phyloP scores from a whole-genome alignment of 768 basidiomycete genomes.

The Austroboletus eburneus region DNA sequence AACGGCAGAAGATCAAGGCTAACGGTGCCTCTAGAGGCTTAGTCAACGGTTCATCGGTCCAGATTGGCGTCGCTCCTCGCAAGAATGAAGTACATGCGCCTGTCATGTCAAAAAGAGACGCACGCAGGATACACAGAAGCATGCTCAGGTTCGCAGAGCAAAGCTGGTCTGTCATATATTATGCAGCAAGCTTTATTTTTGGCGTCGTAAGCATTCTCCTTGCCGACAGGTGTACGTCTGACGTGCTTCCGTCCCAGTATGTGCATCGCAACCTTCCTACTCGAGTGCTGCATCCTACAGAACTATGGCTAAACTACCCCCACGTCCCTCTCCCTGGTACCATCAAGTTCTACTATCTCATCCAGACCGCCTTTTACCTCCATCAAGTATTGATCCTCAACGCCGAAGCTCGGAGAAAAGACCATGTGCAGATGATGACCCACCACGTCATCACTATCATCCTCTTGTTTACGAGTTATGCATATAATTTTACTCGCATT shows the following conservation, averaged over 20 bases:
- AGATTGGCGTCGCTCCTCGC: conserved; percentile 31
- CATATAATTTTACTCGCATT: conserved; percentile 79
- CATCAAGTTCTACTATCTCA: conserved; percentile 87
- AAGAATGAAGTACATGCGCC: conserved; percentile 21
- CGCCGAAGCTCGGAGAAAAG: conserved; percentile 87
- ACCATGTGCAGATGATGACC: conserved; percentile 93
- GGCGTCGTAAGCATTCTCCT: conserved; percentile 62
- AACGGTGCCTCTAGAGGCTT: conserved; percentile 25
- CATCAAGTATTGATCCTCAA: conserved; percentile 92
- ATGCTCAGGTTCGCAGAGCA: conserved; percentile 93
- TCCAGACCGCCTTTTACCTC: conserved; percentile 82
- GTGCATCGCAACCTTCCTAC: conserved; percentile 72
- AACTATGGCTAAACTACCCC: conserved; percentile 80
- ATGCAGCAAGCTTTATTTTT: conserved; percentile 65
- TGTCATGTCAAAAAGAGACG: conserved; percentile 41
- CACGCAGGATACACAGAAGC: conserved; percentile 60
- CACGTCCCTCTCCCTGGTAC: conserved; percentile 74
- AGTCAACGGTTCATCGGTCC: conserved; percentile 17
- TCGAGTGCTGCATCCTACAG: conserved; percentile 52
- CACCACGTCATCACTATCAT: conserved; percentile 89
- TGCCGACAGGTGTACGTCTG: conserved; percentile 6
- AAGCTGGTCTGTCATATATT: conserved; percentile 86
- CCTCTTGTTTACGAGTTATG: conserved; percentile 76
- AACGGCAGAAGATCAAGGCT: conserved; percentile 13
- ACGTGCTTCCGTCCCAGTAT: conserved; percentile 50